phyloP scores from a whole-genome alignment of 2,329 filamentous ascomycete species.

The Cadophora luteo-olivacea region DNA sequence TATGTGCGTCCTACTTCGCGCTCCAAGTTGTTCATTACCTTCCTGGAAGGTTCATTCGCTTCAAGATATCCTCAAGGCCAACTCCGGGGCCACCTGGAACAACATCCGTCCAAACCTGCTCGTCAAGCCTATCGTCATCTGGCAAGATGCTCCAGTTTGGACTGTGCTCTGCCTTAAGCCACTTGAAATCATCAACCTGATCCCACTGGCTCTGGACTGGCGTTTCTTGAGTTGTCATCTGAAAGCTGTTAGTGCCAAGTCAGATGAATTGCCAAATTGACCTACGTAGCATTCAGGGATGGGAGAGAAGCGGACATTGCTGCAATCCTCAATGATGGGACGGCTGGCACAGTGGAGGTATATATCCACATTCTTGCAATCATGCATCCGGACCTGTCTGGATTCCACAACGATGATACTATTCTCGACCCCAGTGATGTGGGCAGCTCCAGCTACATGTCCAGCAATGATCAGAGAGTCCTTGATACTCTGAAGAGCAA shows the following conservation, averaged over 20 bases:
- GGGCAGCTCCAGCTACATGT: conserved; percentile 78
- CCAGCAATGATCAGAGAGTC: conserved; percentile 79
- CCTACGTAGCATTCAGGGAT: conserved; percentile 74
- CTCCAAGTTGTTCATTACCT: background rate
- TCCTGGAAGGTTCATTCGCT: conserved; percentile 49
- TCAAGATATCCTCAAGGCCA: conserved; percentile 70
- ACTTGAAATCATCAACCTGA: conserved; percentile 96
- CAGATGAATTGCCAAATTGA: conserved; percentile 28
- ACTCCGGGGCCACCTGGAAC: conserved; percentile 68
- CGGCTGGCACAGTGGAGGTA: conserved; percentile 84
- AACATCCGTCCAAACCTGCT: conserved; percentile 71
- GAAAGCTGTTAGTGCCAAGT: conserved; percentile 24
- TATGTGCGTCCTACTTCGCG: background rate
- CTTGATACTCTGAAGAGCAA: conserved; percentile 72
- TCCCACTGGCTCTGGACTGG: conserved; percentile 75
- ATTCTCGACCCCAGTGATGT: conserved; percentile 77
- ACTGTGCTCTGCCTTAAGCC: conserved; percentile 84
- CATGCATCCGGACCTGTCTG: conserved; percentile 92
- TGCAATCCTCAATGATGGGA: conserved; percentile 94
- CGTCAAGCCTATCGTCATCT: conserved; percentile 62
- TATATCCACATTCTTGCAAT: conserved; percentile 79
- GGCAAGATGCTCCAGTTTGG: conserved; percentile 84
- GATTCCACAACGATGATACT: conserved; percentile 81
- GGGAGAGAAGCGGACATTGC: conserved; percentile 77
- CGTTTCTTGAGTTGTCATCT: conserved; percentile 40